Conservation (phyloP, 1,284 basidiomycete species). For the Trametes versicolor region DNA sequence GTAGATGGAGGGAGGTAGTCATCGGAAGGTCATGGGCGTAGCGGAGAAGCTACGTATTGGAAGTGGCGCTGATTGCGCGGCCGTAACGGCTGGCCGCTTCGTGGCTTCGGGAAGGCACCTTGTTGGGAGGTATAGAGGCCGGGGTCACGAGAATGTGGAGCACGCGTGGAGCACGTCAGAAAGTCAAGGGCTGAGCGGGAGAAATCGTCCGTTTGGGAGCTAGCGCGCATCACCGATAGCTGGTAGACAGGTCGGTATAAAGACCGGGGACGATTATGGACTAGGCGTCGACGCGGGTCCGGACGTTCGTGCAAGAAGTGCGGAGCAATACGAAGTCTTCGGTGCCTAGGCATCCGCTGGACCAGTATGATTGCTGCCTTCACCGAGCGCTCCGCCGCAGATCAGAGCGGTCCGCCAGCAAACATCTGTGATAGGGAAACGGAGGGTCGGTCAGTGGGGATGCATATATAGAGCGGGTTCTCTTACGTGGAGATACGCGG, state of each 20-base stretch:
- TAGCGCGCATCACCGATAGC: not conserved
- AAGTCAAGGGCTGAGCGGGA: not conserved
- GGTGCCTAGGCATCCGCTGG: not conserved
- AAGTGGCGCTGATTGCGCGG: conserved; percentile 18
- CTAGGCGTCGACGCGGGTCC: not conserved
- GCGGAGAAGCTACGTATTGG: conserved; percentile 1
- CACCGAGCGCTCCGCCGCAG: not conserved
- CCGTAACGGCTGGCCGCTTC: not conserved
- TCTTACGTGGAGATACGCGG: not conserved
- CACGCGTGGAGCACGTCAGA: not conserved
- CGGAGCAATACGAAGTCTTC: not conserved
- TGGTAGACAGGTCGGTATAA: not conserved
- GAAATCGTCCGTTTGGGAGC: not conserved
- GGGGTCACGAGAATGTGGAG: conserved; percentile 17
- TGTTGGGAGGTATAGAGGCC: conserved; percentile 1
- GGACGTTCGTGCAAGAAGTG: not conserved
- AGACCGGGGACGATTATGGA: not conserved
- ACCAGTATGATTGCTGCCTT: not conserved
- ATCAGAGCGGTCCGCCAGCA: not conserved
- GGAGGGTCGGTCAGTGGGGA: not conserved
- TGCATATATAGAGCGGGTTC: not conserved
- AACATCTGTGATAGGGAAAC: not conserved
- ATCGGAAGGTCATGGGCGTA: conserved; percentile 22
- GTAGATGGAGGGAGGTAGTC: conserved; percentile 9
- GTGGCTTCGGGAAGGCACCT: conserved; percentile 7